Percentiles rank a stretch among this genome's conserved stretches.
Conservation (phyloP, 768 basidiomycete species). For the Cubamyces lactineus region DNA sequence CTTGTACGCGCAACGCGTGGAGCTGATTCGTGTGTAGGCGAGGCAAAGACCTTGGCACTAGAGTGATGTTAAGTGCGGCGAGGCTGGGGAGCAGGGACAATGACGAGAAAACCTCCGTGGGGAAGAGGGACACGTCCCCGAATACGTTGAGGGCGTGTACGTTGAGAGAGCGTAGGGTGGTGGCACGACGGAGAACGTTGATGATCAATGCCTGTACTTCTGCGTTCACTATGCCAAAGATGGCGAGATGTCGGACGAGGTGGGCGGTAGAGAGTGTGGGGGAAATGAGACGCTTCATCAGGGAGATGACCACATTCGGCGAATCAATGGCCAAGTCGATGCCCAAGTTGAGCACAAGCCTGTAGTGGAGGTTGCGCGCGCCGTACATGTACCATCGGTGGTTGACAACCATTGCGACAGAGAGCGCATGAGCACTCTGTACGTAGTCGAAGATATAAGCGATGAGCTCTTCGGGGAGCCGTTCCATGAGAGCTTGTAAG, state of each 20-base stretch:
- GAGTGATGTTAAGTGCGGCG: constrained; percentile 27
- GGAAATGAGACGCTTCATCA: constrained; percentile 19
- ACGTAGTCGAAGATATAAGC: constrained; percentile 17
- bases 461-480: constrained; percentile 21
- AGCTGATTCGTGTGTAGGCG: constrained; percentile 3
- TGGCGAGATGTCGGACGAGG: constrained; percentile 22
- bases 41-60: constrained; percentile 1
- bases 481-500: constrained; percentile 5
- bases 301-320: constrained; percentile 4
- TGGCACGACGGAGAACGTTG: constrained; percentile 17
- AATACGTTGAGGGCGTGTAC: constrained; percentile 8
- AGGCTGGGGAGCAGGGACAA: constrained; percentile 26
- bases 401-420: constrained; percentile 22
- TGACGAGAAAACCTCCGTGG: constrained; percentile 9
- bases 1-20: constrained; percentile 10
- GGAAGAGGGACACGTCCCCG: constrained; percentile 5
- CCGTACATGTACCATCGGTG: constrained; percentile 22
- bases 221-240: constrained; percentile 14
- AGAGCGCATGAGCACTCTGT: constrained; percentile 6
- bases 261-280: constrained; percentile 22
- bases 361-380: constrained; percentile 23
- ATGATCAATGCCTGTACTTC: constrained; percentile 16
- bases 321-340: constrained; percentile 12
- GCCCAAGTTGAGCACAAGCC: constrained; percentile 16
- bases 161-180: constrained; percentile 21